These are phyloP conservation scores for Betula pendula DNA, from an alignment of 306 rosid species.

Conservation along the genomic window DNA sequence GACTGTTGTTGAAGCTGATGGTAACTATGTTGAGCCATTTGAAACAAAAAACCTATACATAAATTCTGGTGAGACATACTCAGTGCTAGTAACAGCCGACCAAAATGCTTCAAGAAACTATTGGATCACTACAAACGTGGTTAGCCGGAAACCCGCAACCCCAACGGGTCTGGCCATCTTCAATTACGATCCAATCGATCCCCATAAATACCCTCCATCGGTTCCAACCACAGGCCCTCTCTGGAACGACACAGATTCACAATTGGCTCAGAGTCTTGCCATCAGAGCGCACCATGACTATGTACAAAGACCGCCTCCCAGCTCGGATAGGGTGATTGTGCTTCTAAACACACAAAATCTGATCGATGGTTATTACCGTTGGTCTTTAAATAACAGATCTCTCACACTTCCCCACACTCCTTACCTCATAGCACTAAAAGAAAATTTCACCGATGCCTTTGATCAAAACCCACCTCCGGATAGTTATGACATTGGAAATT, in stretches of 20 bases:
- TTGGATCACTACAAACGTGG: slow-evolving; percentile 55
- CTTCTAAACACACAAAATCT: slow-evolving; percentile 33
- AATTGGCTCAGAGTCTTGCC: slow-evolving; percentile 12
- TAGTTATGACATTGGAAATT: slow-evolving; percentile 9
- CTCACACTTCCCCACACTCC: slow-evolving; percentile 8
- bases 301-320: background rate
- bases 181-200: slow-evolving; percentile 62
- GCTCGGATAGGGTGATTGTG: slow-evolving; percentile 22
- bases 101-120: slow-evolving; percentile 75
- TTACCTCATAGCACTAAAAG: slow-evolving; percentile 16
- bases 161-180: slow-evolving; percentile 65
- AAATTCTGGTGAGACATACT: slow-evolving; percentile 87
- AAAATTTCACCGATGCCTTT: slow-evolving; percentile 5
- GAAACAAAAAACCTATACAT: slow-evolving; percentile 64
- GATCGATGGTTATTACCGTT: background rate
- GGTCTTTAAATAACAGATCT: slow-evolving; percentile 24
- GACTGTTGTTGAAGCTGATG: slow-evolving; percentile 93
- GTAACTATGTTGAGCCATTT: slow-evolving; percentile 85
- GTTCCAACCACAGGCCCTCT: slow-evolving; percentile 28
- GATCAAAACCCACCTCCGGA: slow-evolving; percentile 21
- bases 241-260: slow-evolving; percentile 18
- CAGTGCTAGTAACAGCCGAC: slow-evolving; percentile 66
- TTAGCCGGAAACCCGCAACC: slow-evolving; percentile 50
- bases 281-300: slow-evolving; percentile 23
- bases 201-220: slow-evolving; percentile 10